phyloP scores from a whole-genome alignment of 2,329 filamentous ascomycete species.

The Rhynchosporium agropyri region DNA sequence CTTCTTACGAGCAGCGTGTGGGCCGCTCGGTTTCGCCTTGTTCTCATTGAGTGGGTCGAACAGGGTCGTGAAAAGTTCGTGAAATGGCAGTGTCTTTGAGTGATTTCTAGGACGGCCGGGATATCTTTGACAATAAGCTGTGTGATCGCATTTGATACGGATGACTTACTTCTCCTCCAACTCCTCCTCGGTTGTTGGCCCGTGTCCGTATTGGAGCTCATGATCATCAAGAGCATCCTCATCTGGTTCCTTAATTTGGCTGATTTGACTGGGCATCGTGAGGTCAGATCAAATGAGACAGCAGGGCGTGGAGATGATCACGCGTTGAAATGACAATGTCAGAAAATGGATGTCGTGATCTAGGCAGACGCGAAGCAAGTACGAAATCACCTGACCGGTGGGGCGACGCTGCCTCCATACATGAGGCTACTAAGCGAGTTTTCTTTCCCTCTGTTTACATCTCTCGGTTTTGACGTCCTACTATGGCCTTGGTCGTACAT shows the following conservation, averaged over 20 bases:
- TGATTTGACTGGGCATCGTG: conserved; percentile 4
- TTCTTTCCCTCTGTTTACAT: too few relatives aligned
- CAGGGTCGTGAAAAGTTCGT: conserved; percentile 72
- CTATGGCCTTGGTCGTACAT: too few relatives aligned
- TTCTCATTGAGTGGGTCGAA: conserved; percentile 76
- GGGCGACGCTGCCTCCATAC: neutral
- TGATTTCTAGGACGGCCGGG: conserved; percentile 82
- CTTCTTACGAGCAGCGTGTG: conserved; percentile 59
- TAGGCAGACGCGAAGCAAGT: neutral
- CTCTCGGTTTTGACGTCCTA: too few relatives aligned
- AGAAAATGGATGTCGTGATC: neutral
- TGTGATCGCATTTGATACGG: neutral
- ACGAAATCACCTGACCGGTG: neutral
- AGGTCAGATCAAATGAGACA: neutral
- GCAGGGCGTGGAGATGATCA: too few relatives aligned
- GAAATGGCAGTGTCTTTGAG: conserved; percentile 78
- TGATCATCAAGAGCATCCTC: conserved; percentile 46
- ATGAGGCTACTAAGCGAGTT: too few relatives aligned
- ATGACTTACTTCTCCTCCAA: conserved; percentile 34
- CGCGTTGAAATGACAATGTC: neutral
- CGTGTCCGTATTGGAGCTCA: conserved; percentile 51
- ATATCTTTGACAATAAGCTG: conserved; percentile 55
- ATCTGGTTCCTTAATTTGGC: conserved; percentile 26
- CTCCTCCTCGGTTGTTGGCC: conserved; percentile 41
- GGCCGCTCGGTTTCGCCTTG: conserved; percentile 62